Conservation (phyloP, 441 rosid genomes). For the Populus hybrid region DNA sequence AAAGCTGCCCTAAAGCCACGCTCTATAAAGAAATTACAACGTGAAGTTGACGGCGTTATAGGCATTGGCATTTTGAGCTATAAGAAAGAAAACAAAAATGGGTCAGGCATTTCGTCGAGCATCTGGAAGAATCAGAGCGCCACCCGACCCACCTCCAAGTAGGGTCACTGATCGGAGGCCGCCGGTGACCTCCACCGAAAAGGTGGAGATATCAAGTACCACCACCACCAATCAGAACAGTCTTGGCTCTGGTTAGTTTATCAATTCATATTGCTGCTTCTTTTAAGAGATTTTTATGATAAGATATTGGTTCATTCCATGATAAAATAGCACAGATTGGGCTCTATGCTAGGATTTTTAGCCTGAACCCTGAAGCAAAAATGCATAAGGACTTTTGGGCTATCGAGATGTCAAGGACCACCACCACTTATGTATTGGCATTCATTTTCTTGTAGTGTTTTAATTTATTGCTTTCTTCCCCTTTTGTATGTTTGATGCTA, state of each 20-base stretch:
- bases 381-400: background rate
- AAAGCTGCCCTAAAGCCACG: background rate
- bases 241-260: conserved; percentile 20
- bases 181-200: conserved; percentile 3
- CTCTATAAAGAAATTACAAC: background rate
- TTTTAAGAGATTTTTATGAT: background rate
- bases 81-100: conserved; percentile 8
- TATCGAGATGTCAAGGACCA: background rate
- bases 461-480: background rate
- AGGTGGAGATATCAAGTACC: conserved; percentile 16
- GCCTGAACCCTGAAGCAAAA: background rate
- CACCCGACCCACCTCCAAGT: conserved; percentile 19
- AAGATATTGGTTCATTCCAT: background rate
- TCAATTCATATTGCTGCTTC: background rate
- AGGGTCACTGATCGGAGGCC: conserved; percentile 5
- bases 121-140: conserved; percentile 27
- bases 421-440: background rate
- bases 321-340: background rate
- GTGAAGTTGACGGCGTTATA: background rate
- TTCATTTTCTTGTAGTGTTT: background rate
- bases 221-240: conserved; percentile 8
- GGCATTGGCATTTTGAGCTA: background rate
- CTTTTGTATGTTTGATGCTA: background rate
- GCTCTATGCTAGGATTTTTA: background rate
- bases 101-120: conserved; percentile 41